Base-by-base conservation (phyloP, 2,329 filamentous ascomycete genomes). In the Neurospora sp. region DNA sequence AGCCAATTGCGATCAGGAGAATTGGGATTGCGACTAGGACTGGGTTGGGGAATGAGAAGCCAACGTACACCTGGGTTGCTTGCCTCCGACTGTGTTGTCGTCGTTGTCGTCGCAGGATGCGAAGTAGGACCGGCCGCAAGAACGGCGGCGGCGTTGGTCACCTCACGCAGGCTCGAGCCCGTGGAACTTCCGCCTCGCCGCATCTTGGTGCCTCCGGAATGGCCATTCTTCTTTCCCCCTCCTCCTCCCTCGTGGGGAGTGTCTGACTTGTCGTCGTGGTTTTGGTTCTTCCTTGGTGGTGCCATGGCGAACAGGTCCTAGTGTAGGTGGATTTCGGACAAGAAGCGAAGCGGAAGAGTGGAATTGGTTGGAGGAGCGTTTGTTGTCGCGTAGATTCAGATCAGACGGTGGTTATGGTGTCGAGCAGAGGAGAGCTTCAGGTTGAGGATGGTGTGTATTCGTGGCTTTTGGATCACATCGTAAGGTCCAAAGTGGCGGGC, bases 141-240 rank as follows among this genome's bases (percentile, higher is more conserved):
- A 38, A 70, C 68, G 36, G 73, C 69, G 40, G 68, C 71, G 39
- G 79, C 82, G 71, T 79, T 83, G 71, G 79, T 79, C 66, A 79
- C 80, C 66, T 86, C 83, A 75, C 81, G 82, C 68, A 82, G 77
- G 46, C 84, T 82, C 19, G 82, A 81, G 57, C 83, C 85, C 12
- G 82, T 82, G 69, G 84, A 84, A 77, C 84, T 87, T 69, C 82
- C 85, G 17, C 83, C 83, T 43, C 86, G 83, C 68, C 85, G 85
- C 79, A 87, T 82, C 77, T 88, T 88, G 71, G 43, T 52, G 69
- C 77, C 69, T 69, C 70, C 70, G 46, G 73, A 77, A 43, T 76
- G 72, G 68, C 79, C 79, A 71, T 79, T 81, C 77, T 84, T 85
- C 71, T 85, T 82, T 75, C 85, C 83, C n/a, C 75, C 52, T 62